Base-by-base conservation (phyloP, 768 basidiomycete genomes). In the Mycena rebaudengoi region DNA sequence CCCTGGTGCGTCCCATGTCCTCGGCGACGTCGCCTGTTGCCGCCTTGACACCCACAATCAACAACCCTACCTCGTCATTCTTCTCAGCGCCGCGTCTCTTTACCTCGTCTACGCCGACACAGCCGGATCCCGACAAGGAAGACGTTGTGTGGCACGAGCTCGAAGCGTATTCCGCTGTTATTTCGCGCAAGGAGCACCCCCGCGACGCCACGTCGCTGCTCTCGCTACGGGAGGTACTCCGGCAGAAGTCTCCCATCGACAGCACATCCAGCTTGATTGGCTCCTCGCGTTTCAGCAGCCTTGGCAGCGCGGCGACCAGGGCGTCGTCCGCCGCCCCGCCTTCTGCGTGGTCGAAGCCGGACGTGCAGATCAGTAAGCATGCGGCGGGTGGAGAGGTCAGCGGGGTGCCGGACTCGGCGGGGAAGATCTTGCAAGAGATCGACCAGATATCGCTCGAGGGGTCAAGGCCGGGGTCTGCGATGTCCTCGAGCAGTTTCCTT, bases 121-220 rank as follows among this genome's bases (percentile, higher is more conserved):
- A 80, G 41, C 86, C 83, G 0, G 88, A 91, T 69, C 88, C 89
- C 4, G 90, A 91, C 70, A 76, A 81, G 35, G 88, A 87, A 39
- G 84, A 81, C 64, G 78, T 78, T 0, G 74, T 85, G 4, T 89
- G 87, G 88, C 81, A 87, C 60, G 87, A 86, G 63, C 82, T 85
- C 1, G 91, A 92, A 68, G 69, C 80, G 7, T 89, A 82, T 66
- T 86, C 88, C 1, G 83, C 88, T 0, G 80, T 86, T 13, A 85
- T 91, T 60, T 83, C 82, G 28, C 77, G 90, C 12, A 91, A 87
- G 69, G 88, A 89, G 60, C 84, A 89, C 65, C 83, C 87, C 0
- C 82, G 85, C 18, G 91, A 91, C 64, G 79, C 83, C 0, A 80
- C 88, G 1, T 83, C 85, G 1, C 68, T 91, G 1, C 74, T 90